Base-by-base conservation (phyloP, 2,329 filamentous ascomycete species). In the Fusarium armeniacum region DNA sequence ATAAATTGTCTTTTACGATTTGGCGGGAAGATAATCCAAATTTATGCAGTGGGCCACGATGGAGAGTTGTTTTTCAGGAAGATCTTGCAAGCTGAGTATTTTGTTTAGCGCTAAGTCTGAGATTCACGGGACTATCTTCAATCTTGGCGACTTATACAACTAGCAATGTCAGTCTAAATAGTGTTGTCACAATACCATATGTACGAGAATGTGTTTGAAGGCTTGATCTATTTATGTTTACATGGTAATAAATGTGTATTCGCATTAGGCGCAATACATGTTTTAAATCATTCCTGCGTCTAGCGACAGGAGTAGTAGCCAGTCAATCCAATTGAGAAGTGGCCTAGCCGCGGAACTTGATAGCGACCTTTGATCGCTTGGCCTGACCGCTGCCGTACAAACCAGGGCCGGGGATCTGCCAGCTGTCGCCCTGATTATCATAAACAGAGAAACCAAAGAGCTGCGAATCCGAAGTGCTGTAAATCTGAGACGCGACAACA, bases 361-460 rank as follows among this genome's bases (percentile, higher is more conserved):
- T 44, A 4, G 55, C 59, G 10, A 55, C 11, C 47, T 61, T 69
- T 3, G 20, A 33, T 40, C 33, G 33, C 32, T 41, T 50, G 6
- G 18, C 26, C 18, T 55, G 26, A 2, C 20, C 33, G 6, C 60
- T 54, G 3, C 35, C 45, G 53, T 75, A 78, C 43, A 79, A 55
- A 43, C 70, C 45, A 33, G 76, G 75, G 2, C 75, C 75, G 15
- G 76, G 75, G 11, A 78, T 65, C 6, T 62, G 32, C 73, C 76
- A 78, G 51, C 51, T 66, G 3, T 66, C 59, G 2, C 67, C 66
- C 6, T 46, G 65, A 41, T 67, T 69, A 12, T 75, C 74, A 51
- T 78, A 77, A 3, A 76, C 70, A 57, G 77, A 77, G 66, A 78
- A 78, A 10, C 74, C 70, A 57, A 78, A 78, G 47, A 78, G 62